Base-by-base conservation (phyloP, 1,139 yeast species). In the Candida albicans region DNA sequence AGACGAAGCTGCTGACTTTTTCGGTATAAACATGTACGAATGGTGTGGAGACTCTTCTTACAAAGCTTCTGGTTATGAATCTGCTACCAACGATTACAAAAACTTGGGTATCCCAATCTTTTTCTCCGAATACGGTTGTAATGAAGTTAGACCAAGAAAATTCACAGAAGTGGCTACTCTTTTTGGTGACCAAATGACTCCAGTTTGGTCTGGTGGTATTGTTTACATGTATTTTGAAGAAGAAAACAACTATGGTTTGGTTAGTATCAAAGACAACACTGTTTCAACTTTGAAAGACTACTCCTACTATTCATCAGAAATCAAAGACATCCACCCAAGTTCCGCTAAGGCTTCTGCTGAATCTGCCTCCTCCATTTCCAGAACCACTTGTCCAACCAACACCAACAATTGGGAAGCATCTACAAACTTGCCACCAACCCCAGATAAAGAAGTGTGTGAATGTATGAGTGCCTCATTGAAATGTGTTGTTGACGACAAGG, bases 81-180 rank as follows among this genome's bases (percentile, higher is more conserved):
- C 72, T 51, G 81, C 91, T 68, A 87, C 96, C 37, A 67, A 73
- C 39, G 87, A 86, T 54, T 88, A 87, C 65, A 52, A 73, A 43
- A 79, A 84, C 65, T 66, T 84, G 60, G 82, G 95, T 27, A 73
- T 89, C 45, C 97, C 98, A 41, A 71, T 86, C 54, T 90, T 91
- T 73, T 82, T 91, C 65, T 87, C 96, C 42, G 97, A 91, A 70
- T 90, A 86, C 62, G 98, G 97, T 56, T 91, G 98, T 73, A 91
- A 89, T 75, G 71, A 56, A 41, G 60, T 57, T 32, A 46, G 50
- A 43, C 95, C 95, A 53, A 81, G 95, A 67, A 70, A 73, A 42
- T 87, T 87, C 76, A 69, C 79, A 33, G 96, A 87, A 64, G 82
- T 87, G 41, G 79, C 70, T 32, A 77, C 87, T 35, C 59, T 84